Base-by-base conservation (phyloP, 1,139 yeast genomes). In the Pichia sp. region DNA sequence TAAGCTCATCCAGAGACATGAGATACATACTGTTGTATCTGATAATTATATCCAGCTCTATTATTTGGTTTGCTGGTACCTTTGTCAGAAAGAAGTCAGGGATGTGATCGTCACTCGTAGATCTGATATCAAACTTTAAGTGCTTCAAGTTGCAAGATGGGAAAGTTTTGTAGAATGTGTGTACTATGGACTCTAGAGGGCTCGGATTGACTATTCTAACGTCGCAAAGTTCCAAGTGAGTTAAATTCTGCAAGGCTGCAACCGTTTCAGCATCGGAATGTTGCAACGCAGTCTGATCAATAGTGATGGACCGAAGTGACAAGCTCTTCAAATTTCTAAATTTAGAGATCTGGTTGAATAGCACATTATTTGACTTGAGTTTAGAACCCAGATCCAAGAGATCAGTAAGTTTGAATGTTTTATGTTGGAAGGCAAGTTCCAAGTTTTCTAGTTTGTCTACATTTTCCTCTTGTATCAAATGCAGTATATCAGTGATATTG, bases 121-220 rank as follows among this genome's bases (percentile, higher is more conserved):
- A 75, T 32, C 73, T 58, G 38, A 63, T 60, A 46, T 74, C 77
- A 2, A 74, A 46, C 17, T 59, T 55, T 22, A 74, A 47, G 22
- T 52, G 50, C 22, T 47, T 37, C 65, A 60, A 45, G 52, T 62
- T 44, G 64, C 73, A 9, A 64, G 47, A 23, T 53, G 51, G 30
- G 67, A 48, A 28, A 50, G 27, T 12, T 26, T 37, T 36, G 12
- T 48, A 43, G n/a, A 48, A 32, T 1, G 42, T 37, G 14, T 33
- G 38, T 15, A 43, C 29, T 12, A 43, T 10, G 4, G 44, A 38
- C 26, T 31, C 16, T 8, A 24, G 29, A 4, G 35, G 8, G 6
- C 17, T 33, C 2, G 40, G 31, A 6, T 8, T 16, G 11, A 42
- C 34, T 6, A 46, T 32, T 17, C 46, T 40, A 17, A 49, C 25